Percentiles rank a stretch among this genome's conserved stretches.
Conservation (phyloP, 441 rosid genomes). For the Hura crepitans region DNA sequence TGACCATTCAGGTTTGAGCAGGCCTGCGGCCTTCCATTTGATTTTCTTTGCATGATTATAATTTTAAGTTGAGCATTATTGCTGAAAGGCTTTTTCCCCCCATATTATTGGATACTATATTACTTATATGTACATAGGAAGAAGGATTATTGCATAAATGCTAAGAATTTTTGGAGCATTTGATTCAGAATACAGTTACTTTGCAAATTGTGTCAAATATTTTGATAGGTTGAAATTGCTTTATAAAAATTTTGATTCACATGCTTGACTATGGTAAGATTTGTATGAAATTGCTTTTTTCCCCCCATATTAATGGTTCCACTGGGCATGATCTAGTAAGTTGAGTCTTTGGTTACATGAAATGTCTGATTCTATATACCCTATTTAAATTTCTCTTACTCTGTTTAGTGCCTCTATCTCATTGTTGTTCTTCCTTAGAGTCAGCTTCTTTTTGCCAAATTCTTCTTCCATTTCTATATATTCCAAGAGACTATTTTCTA, state of each 20-base stretch:
- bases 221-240: background rate
- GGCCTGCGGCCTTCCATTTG: background rate
- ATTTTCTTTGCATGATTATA: background rate
- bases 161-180: background rate
- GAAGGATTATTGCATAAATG: background rate
- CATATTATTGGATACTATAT: background rate
- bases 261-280: conserved; percentile 1
- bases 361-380: background rate
- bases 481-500: background rate
- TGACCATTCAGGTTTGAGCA: background rate
- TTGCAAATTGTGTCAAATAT: background rate
- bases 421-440: background rate
- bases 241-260: background rate
- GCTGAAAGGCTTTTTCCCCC: background rate
- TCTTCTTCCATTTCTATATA: background rate
- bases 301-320: background rate
- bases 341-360: background rate
- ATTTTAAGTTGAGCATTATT: background rate
- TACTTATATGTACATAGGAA: background rate
- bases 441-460: background rate
- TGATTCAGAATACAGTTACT: background rate
- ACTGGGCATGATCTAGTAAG: background rate
- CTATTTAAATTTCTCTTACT: background rate
- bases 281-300: background rate
- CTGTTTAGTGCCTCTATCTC: background rate